phyloP scores from a whole-genome alignment of 495 filamentous ascomycete genomes.

The Hypoxylon rickii region DNA sequence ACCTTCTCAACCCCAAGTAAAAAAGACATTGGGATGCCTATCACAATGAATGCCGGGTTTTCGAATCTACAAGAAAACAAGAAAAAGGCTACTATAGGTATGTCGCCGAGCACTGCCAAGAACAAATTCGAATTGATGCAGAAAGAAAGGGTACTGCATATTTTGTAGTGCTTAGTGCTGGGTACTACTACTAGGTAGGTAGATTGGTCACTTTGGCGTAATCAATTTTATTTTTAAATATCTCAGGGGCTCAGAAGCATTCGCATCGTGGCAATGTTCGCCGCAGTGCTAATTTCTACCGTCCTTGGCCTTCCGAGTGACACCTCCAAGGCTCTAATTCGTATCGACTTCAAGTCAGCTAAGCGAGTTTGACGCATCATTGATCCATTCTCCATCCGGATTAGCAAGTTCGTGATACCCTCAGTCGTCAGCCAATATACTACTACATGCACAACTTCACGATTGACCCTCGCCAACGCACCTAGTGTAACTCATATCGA shows the following conservation, averaged over 20 bases:
- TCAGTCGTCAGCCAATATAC: neutral
- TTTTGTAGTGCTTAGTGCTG: too few relatives aligned
- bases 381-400: neutral
- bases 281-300: conserved; percentile 15
- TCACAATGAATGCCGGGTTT: too few relatives aligned
- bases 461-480: too few relatives aligned
- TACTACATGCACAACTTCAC: too few relatives aligned
- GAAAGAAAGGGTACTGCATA: too few relatives aligned
- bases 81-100: neutral
- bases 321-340: neutral
- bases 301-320: too few relatives aligned
- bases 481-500: too few relatives aligned
- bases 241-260: conserved; percentile 20
- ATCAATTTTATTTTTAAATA: conserved; percentile 22
- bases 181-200: conserved; percentile 1
- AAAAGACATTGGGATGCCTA: neutral
- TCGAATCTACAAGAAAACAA: neutral
- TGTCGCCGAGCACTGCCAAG: neutral
- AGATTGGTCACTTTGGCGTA: neutral
- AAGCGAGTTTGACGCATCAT: too few relatives aligned
- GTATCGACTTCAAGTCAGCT: too few relatives aligned
- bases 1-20: neutral
- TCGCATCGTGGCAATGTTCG: conserved; percentile 18
- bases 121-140: neutral
- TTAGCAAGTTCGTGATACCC: conserved; percentile 1